Conservation (phyloP, 176 grass and related monocot species). For the Carex myosuroides region DNA sequence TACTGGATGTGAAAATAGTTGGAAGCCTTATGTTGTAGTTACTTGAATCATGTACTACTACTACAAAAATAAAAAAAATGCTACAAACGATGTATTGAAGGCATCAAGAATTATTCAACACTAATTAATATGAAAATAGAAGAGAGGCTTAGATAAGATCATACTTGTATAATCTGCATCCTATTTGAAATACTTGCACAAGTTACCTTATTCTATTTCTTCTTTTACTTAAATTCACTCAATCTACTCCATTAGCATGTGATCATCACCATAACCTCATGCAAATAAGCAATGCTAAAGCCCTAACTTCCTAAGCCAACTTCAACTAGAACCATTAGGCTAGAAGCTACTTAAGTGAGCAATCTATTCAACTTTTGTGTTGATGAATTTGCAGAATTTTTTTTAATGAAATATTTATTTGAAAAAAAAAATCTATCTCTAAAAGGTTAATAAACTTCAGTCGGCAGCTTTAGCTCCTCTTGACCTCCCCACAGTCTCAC, state of each 20-base stretch:
- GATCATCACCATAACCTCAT: background rate
- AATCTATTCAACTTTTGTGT: background rate
- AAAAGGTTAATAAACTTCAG: background rate
- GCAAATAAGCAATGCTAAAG: background rate
- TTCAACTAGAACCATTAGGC: background rate
- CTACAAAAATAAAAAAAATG: background rate
- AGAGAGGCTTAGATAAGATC: background rate
- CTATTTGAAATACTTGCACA: background rate
- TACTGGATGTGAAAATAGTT: background rate
- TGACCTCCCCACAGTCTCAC: slow-evolving; percentile 67
- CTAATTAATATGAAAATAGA: background rate
- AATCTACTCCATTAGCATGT: background rate
- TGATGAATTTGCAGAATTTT: background rate
- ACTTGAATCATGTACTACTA: background rate
- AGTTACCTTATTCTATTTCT: background rate
- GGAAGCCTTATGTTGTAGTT: background rate
- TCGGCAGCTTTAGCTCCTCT: slow-evolving; percentile 35
- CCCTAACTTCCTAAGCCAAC: background rate
- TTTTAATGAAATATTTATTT: background rate
- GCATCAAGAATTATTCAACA: background rate
- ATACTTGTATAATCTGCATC: background rate
- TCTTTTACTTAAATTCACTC: background rate
- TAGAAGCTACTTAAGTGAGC: background rate
- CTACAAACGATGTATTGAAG: background rate
- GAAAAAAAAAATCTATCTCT: background rate